Evolutionary conservation across 176 grass and related monocot species (phyloP).

Genomic region (Calamus simplicifolius): DNA sequence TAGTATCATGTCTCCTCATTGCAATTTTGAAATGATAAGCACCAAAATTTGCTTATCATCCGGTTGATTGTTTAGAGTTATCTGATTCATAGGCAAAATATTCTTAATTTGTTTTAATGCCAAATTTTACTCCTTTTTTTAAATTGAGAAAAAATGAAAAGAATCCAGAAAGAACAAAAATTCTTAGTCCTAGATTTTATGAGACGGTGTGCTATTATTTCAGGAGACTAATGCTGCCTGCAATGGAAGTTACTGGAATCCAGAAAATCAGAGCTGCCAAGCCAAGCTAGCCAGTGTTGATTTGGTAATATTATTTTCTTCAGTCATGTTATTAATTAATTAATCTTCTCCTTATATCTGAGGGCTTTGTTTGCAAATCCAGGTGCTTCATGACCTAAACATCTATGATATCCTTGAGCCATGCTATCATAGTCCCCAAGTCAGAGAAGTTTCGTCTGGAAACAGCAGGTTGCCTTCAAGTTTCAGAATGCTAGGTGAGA

Average conservation of each 20-base stretch:
- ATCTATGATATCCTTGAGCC: constrained; percentile 96
- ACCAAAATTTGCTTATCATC: no score
- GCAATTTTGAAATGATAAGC: no score
- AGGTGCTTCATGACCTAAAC: constrained; percentile 49
- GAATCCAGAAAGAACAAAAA: no score
- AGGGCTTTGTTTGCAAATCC: constrained; percentile 17
- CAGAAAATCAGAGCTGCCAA: constrained; percentile 21
- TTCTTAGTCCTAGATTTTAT: not conserved
- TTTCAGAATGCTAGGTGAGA: constrained; percentile 77
- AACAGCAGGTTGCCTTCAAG: constrained; percentile 40
- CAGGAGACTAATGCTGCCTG: constrained; percentile 58
- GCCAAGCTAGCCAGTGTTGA: constrained; percentile 33
- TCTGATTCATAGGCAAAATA: no score
- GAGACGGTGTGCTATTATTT: constrained; percentile 5
- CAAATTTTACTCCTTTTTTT: no score
- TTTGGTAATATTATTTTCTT: constrained; percentile 30
- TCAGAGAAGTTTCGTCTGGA: constrained; percentile 19
- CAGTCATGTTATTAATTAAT: not conserved
- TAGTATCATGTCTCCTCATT: no score
- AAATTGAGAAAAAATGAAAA: no score
- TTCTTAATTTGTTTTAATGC: no score
- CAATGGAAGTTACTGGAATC: constrained; percentile 76
- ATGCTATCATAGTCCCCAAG: constrained; percentile 56
- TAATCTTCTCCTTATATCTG: constrained; percentile 11
- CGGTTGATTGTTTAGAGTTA: no score